Percentiles rank a stretch among this genome's conserved stretches.
Conservation (phyloP, 2,329 filamentous ascomycete genomes). For the Colletotrichum australisinense region DNA sequence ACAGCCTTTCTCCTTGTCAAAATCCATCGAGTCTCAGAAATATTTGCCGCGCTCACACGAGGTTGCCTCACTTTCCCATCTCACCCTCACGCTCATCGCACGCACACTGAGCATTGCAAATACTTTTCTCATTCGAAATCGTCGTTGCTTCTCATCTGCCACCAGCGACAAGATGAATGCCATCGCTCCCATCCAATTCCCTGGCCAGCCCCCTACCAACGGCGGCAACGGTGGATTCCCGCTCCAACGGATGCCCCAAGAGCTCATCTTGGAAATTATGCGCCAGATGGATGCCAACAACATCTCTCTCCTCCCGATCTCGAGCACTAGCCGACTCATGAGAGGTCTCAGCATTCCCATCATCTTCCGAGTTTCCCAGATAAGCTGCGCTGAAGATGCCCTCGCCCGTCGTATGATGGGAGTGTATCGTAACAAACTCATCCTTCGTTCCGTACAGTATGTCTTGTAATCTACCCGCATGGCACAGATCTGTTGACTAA, state of each 20-base stretch:
- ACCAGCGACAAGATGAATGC: background rate
- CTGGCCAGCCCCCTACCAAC: background rate
- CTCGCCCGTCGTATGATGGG: background rate
- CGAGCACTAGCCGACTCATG: background rate
- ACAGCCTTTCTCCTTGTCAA: background rate
- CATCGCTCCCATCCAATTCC: background rate
- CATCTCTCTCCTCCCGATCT: background rate
- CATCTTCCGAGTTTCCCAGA: background rate
- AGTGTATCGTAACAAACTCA: background rate
- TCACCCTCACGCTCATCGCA: too few relatives aligned
- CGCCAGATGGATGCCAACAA: background rate
- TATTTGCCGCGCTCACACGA: too few relatives aligned
- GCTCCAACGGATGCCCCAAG: background rate
- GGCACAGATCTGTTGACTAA: background rate
- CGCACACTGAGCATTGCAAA: too few relatives aligned
- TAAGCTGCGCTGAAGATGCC: background rate
- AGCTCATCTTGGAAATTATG: background rate
- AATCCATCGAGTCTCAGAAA: too few relatives aligned
- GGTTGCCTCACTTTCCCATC: too few relatives aligned
- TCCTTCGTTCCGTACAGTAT: background rate
- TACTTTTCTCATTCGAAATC: too few relatives aligned
- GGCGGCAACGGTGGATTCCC: background rate
- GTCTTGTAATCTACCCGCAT: background rate
- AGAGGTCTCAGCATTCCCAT: background rate
- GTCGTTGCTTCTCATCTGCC: too few relatives aligned